A percentile compares a stretch with the other conserved stretches of the same genome.
phyloP scores from a whole-genome alignment of 1,139 yeast genomes.

The Taphrina communis region DNA sequence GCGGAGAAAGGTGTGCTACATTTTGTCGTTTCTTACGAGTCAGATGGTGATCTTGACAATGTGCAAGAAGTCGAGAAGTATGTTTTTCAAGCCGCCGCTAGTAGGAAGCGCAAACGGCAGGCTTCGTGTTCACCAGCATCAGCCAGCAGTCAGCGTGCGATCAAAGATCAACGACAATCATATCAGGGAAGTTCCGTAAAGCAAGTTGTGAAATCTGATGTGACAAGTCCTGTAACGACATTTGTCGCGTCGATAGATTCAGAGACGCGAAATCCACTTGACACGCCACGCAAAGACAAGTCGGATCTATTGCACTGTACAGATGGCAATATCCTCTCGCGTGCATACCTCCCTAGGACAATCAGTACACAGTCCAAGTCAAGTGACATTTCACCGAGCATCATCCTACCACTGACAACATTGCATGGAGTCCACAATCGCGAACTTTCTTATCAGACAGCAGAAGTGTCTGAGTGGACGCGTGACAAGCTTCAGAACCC shows the following conservation, averaged over 20 bases:
- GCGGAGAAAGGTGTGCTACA: neutral
- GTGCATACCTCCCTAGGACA: neutral
- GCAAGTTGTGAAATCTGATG: neutral
- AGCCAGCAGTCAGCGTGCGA: neutral
- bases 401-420: neutral
- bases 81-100: neutral
- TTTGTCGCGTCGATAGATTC: neutral
- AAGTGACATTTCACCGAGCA: neutral
- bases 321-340: neutral
- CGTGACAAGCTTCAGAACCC: neutral
- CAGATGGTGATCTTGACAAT: neutral
- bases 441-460: neutral
- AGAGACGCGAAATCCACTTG: neutral
- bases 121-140: neutral
- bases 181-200: neutral
- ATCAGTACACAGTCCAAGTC: neutral
- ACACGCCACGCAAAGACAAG: neutral
- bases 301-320: neutral
- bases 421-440: neutral
- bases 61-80: constrained; percentile 7
- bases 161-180: neutral
- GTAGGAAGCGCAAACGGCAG: constrained; percentile 7
- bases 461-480: neutral
- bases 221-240: neutral
- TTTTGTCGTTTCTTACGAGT: neutral